Evolutionary conservation across 148 eudicot species (phyloP), one percentile per base, ranked within the genome.

Genomic region (Arctostaphylos glauca): DNA sequence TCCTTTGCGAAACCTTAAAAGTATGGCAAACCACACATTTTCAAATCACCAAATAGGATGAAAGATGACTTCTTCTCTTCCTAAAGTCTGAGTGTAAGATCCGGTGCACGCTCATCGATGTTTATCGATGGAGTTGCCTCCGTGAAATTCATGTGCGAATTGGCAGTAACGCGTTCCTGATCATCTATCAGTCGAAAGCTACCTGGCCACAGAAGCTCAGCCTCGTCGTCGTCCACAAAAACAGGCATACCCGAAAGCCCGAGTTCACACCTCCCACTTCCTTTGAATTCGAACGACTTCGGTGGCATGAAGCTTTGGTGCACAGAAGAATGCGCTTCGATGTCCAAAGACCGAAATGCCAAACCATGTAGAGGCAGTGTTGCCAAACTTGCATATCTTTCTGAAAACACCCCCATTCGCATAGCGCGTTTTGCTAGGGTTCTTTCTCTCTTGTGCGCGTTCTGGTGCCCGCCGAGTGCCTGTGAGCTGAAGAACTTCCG

Each of bases 401-500:
- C 89, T 4, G 90, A 81, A 43, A 89, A 87, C 9, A 86, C 66
- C 12, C 93, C 93, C 85, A 93, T 91, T 41, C 92, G 59, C 86
- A 89, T 84, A 9, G 96, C 94, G 6, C 94, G 59, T 50, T 92
- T 92, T 1, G 91, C 95, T 9, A 91, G 88, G 0, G 86, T 88
- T 80, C 95, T 82, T n/a, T 92, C 95, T 59, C 92, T 81, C 71
- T 92, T 92, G 31, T 92, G 95, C 0, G 95, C 95, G 52, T 92
- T 92, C 62, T 91, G 95, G 73, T 92, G 93, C 47, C 93, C 93
- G 0, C 95, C 95, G 44, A 92, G 89, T 46, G 93, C 95, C 84
- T 92, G 95, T 55, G 95, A 91, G 86, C 92, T 92, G 60, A 80
- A 92, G 85, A 92, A 92, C 38, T 91, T 92, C 3, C 93, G 74